These are phyloP conservation scores for Geum urbanum DNA, from an alignment of 306 rosid genomes.

Conservation along the genomic window DNA sequence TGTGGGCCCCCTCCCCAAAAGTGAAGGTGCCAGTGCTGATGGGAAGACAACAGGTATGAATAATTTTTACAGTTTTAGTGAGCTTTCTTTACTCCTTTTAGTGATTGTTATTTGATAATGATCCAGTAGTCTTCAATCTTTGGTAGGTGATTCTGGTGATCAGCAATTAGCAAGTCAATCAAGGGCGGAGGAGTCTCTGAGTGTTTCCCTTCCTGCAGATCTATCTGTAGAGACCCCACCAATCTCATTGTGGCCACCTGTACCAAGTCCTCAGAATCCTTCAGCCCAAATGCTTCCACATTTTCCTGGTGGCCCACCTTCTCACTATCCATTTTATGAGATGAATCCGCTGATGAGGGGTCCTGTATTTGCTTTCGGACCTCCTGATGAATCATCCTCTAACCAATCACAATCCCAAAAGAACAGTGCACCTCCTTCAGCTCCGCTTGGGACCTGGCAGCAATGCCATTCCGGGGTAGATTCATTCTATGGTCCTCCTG, in stretches of 20 bases:
- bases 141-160: slow-evolving; percentile 56
- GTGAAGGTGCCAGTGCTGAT: slow-evolving; percentile 46
- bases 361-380: slow-evolving; percentile 84
- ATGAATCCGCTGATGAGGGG: slow-evolving; percentile 95
- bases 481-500: slow-evolving; percentile 90
- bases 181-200: slow-evolving; percentile 76
- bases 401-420: slow-evolving; percentile 66
- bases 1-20: slow-evolving; percentile 25
- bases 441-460: slow-evolving; percentile 77
- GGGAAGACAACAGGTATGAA: slow-evolving; percentile 52
- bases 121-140: slow-evolving; percentile 14
- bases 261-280: slow-evolving; percentile 65
- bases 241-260: slow-evolving; percentile 78
- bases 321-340: slow-evolving; percentile 90
- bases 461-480: slow-evolving; percentile 92
- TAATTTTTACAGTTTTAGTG: slow-evolving; percentile 7
- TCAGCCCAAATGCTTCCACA: slow-evolving; percentile 81
- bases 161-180: slow-evolving; percentile 58
- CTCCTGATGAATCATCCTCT: slow-evolving; percentile 73
- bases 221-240: slow-evolving; percentile 84
- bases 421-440: slow-evolving; percentile 48
- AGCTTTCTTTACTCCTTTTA: not conserved
- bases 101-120: not conserved
- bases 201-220: slow-evolving; percentile 89
- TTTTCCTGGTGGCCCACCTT: slow-evolving; percentile 70